phyloP scores from a whole-genome alignment of 305 asterid species.

The Petunia hybrid region DNA sequence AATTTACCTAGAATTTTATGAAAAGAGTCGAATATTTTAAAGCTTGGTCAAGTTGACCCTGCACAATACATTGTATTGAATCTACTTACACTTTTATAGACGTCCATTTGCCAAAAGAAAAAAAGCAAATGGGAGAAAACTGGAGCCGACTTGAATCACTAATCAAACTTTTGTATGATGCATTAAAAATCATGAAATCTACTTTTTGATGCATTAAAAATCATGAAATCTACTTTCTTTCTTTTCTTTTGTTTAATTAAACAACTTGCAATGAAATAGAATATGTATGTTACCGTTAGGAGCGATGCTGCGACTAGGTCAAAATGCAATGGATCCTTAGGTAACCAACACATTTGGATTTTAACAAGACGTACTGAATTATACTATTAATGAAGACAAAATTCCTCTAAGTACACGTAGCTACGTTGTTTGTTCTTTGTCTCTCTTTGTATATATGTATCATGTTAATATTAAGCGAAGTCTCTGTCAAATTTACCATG shows the following conservation, averaged over 20 bases:
- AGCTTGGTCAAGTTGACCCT: background rate
- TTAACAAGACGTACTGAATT: background rate
- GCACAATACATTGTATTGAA: background rate
- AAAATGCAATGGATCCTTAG: no score
- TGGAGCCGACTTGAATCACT: background rate
- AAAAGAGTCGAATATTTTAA: no score
- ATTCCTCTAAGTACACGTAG: background rate
- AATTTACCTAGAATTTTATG: no score
- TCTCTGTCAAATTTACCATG: background rate
- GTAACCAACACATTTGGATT: background rate
- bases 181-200: slow-evolving; percentile 1
- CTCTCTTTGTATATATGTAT: background rate
- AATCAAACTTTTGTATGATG: background rate
- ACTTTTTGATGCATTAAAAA: background rate
- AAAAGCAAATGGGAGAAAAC: background rate
- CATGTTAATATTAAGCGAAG: background rate
- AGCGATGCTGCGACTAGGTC: no score
- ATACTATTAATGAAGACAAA: background rate
- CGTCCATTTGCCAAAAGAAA: background rate
- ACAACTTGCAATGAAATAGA: background rate
- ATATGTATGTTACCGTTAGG: background rate
- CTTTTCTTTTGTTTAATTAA: no score
- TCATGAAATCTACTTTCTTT: background rate
- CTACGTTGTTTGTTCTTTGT: background rate
- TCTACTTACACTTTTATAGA: background rate